Evolutionary conservation across 2,329 filamentous ascomycete genomes (phyloP).

Genomic region (Aspergillus caelatus): DNA sequence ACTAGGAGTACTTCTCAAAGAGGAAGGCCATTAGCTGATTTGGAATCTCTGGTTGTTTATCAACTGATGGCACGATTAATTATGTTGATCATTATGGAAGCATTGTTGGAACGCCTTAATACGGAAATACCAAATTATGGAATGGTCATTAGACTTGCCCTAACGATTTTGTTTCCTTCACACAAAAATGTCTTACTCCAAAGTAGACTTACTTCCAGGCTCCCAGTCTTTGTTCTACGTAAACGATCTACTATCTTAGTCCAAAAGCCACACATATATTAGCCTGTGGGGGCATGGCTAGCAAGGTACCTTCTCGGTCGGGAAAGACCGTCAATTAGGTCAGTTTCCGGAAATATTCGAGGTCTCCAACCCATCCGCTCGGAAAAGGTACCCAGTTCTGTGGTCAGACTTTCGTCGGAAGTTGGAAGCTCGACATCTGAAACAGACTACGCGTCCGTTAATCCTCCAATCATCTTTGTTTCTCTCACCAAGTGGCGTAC

Average conservation of each 20-base stretch:
- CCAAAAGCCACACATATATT: constrained; percentile 4
- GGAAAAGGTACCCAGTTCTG: constrained; percentile 1
- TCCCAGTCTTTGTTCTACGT: not conserved
- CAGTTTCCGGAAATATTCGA: constrained; percentile 2
- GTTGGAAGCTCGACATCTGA: constrained; percentile 21
- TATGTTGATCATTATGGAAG: not conserved
- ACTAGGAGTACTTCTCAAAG: constrained; percentile 5
- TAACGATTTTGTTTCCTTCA: not conserved
- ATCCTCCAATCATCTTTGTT: constrained; percentile 18
- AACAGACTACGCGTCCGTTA: constrained; percentile 20
- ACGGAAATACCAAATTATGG: not conserved
- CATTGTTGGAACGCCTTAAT: not conserved
- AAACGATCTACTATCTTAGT: constrained; percentile 1
- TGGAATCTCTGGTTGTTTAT: constrained; percentile 10
- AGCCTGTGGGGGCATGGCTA: not conserved
- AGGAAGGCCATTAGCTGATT: constrained; percentile 14
- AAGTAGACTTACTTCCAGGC: not conserved
- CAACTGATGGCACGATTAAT: not conserved
- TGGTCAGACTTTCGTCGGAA: not conserved
- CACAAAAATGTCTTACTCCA: not conserved
- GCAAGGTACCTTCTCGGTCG: constrained; percentile 2
- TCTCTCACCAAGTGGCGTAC: not conserved
- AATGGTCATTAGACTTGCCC: not conserved
- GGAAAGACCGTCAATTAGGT: constrained; percentile 6
- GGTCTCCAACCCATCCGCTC: not conserved